Evolutionary conservation across 1,284 basidiomycete genomes (phyloP), one percentile per base, ranked within the genome.

Genomic region (Ustanciosporium gigantosporum): DNA sequence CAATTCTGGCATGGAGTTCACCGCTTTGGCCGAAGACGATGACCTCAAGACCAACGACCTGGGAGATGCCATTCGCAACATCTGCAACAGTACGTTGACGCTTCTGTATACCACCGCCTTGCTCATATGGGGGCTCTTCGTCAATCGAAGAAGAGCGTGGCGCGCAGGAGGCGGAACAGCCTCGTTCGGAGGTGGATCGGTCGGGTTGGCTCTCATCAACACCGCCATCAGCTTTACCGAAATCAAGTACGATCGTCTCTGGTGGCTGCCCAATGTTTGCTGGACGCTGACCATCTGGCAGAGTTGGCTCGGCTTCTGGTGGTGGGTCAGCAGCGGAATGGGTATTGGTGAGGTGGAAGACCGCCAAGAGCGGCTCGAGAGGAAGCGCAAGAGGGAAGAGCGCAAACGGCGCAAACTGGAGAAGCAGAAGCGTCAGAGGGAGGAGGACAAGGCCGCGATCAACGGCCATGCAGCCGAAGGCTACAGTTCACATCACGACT

Each of bases 101-200:
- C 83, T 99, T 41, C 86, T 99, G 46, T 98, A 97, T 81, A 92
- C 91, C 4, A 81, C 85, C 35, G 86, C 90, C 2, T 86, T 99
- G 44, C 82, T 92, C 73, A 86, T 96, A 56, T 99, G 94, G 94
- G 95, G 94, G 31, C 83, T 89, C 52, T 80, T 91, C 43, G 85
- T 98, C 66, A 97, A 97, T 74, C 85, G 91, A 23, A 83, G 86
- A 40, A 85, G 91, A 45, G 95, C 95, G 1, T 98, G 94, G 94
- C 84, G 93, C 15, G 89, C 88, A 0, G 79, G 80, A 25, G 94
- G 94, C 13, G 94, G 94, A 6, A 98, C 94, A 0, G 92, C 92
- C 0, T 88, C 88, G 0, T 99, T 98, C 73, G 94, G 94, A 17
- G 84, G 83, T 8, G 67, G 68, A 7, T 61, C 70, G 3, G 50